Evolutionary conservation across 2,329 filamentous ascomycete species (phyloP).

Genomic region (Exophiala oligosperma): DNA sequence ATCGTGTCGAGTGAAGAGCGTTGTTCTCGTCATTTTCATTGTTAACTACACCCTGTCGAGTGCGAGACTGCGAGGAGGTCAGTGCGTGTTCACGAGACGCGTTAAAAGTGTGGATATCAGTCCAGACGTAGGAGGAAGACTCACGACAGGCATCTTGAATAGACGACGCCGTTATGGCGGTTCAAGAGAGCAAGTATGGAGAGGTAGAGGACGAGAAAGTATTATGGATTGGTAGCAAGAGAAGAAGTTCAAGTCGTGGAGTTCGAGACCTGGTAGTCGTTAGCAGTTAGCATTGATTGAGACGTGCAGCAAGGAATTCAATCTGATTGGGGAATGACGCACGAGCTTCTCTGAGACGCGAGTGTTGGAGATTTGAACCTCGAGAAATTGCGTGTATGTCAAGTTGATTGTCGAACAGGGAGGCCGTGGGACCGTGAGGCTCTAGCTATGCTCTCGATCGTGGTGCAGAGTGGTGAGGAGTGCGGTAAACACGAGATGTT

Average conservation of each 20-base stretch:
- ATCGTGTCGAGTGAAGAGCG: constrained; percentile 65
- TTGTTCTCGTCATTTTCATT: constrained; percentile 96
- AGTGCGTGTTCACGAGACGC: constrained; percentile 34
- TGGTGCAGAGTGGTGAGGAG: not conserved
- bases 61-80: constrained; percentile 61
- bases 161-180: constrained; percentile 18
- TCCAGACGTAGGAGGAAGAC: constrained; percentile 7
- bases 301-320: constrained; percentile 14
- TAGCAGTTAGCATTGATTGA: constrained; percentile 13
- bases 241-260: constrained; percentile 6
- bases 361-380: constrained; percentile 9
- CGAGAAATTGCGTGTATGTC: constrained; percentile 7
- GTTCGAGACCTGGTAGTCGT: not conserved
- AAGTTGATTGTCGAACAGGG: not conserved
- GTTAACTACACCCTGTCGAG: constrained; percentile 72
- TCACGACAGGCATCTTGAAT: constrained; percentile 30
- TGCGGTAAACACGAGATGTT: constrained; percentile 1
- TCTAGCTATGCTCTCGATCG: not conserved
- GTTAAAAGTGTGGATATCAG: not conserved
- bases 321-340: constrained; percentile 29
- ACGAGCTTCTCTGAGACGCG: constrained; percentile 26
- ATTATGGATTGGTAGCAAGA: constrained; percentile 3
- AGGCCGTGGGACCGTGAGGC: not conserved
- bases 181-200: not conserved
- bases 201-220: constrained; percentile 5